Evolutionary conservation across 2,329 filamentous ascomycete species (phyloP), one percentile per base, ranked within the genome.

Genomic region (Truncatella angustata): DNA sequence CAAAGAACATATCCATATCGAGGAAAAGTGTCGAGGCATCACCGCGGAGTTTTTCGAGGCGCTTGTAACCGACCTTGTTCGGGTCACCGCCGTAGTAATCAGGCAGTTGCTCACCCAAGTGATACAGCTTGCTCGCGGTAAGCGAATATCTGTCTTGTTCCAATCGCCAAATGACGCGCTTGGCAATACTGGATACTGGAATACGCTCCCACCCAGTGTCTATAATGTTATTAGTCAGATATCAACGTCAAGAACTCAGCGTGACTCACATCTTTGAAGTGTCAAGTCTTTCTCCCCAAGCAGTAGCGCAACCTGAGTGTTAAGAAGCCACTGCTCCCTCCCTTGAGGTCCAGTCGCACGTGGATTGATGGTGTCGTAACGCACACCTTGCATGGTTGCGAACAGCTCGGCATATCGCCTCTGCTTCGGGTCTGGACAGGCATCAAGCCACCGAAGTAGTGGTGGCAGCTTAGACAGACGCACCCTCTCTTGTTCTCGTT

Each of bases 301-400:
- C 7, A 87, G 74, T 12, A 87, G 69, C 7, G 84, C 84, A 46
- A 80, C 82, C 52, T 86, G 80, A 3, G 79, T 82, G 60, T 86
- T 87, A 46, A 87, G 74, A 51, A 87, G 67, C 84, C 84, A 87
- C 58, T 84, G 82, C 58, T 86, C 84, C 46, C 82, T 76, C n/a
- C 82, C 83, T 43, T 77, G 77, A 2, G 75, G 59, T 6, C 78
- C 77, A 5, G 77, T 80, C 12, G 76, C 70, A 26, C 75, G 73
- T 3, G 76, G 74, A 12, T 75, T 74, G 52, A 87, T 84, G 4
- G 82, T 86, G 64, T 87, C 84, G 61, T 82, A 86, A 20, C 84
- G 79, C 44, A 84, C 80, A 14, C 84, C 84, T 58, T 81, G 76
- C 55, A 85, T 79, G 43, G 69, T 72, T 55, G 73, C 73, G 63